Evolutionary conservation across 2,329 filamentous ascomycete genomes (phyloP).

Genomic region (Paecilomyces sp.): DNA sequence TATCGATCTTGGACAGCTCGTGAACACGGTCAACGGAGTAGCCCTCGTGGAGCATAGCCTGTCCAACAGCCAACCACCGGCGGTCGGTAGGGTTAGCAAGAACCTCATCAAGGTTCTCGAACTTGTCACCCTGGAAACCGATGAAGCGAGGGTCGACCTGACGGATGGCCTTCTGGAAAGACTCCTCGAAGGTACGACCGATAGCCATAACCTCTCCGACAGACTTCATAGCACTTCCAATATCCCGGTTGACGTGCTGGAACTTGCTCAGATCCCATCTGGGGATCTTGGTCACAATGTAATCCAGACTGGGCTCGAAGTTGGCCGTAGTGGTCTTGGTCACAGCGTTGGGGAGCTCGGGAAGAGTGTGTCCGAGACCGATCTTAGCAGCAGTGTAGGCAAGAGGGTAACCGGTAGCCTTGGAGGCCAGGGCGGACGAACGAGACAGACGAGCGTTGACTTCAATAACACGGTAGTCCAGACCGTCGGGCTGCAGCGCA

Average conservation of each 20-base stretch:
- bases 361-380: conserved; percentile 87
- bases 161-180: conserved; percentile 96
- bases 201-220: conserved; percentile 99
- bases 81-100: conserved; percentile 91
- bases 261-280: conserved; percentile 98
- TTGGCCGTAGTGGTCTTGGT: conserved; percentile 98
- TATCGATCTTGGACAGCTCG: conserved; percentile 96
- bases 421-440: conserved; percentile 93
- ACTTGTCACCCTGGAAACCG: conserved; percentile 92
- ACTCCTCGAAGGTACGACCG: conserved; percentile 96
- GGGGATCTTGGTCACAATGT: conserved; percentile 97
- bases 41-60: conserved; percentile 95
- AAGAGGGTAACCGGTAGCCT: conserved; percentile 94
- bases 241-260: conserved; percentile 96
- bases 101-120: conserved; percentile 84
- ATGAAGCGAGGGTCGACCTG: conserved; percentile 89
- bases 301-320: conserved; percentile 95
- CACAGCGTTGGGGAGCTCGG: conserved; percentile 93
- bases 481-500: conserved; percentile 87
- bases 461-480: conserved; percentile 98
- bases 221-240: conserved; percentile 97
- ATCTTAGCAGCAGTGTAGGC: conserved; percentile 99
- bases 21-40: conserved; percentile 90
- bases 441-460: conserved; percentile 97
- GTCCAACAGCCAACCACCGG: conserved; percentile 92